Percentiles rank a stretch among this genome's conserved stretches.
Evolutionary conservation across 192 early-diverging fungal species (phyloP).

Genomic region (Pilaira anomala): DNA sequence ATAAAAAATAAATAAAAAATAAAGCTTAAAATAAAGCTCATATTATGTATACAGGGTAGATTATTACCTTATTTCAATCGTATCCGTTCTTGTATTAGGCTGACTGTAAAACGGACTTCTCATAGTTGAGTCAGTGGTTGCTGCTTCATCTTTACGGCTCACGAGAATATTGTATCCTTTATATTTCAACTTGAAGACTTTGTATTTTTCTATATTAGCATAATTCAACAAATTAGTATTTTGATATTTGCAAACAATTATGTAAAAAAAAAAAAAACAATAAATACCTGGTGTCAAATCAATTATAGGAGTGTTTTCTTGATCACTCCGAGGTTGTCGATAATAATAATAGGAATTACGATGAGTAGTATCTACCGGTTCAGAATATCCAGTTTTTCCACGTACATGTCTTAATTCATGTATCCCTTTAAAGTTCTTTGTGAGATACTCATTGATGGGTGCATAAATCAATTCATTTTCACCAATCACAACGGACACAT

Average conservation of each 20-base stretch:
- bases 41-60: no score
- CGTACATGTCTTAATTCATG: background rate
- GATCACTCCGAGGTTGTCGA: background rate
- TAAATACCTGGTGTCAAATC: conserved; percentile 21
- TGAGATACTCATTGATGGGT: conserved; percentile 9
- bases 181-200: conserved; percentile 8
- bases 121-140: background rate
- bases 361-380: conserved; percentile 3
- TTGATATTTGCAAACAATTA: no score
- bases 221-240: no score
- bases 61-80: conserved; percentile 13
- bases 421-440: conserved; percentile 4
- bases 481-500: conserved; percentile 14
- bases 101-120: background rate
- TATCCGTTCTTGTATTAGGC: background rate
- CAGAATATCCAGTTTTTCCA: background rate
- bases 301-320: conserved; percentile 5
- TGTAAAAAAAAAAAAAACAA: no score
- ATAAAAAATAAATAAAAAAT: no score
- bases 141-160: conserved; percentile 1
- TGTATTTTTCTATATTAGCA: conserved; percentile 13
- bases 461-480: conserved; percentile 17
- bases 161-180: conserved; percentile 15
- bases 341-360: background rate
- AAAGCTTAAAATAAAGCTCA: no score